A percentile compares a stretch with the other conserved stretches of the same genome.
phyloP scores from a whole-genome alignment of 1,139 yeast genomes.

The Candida anutae region DNA sequence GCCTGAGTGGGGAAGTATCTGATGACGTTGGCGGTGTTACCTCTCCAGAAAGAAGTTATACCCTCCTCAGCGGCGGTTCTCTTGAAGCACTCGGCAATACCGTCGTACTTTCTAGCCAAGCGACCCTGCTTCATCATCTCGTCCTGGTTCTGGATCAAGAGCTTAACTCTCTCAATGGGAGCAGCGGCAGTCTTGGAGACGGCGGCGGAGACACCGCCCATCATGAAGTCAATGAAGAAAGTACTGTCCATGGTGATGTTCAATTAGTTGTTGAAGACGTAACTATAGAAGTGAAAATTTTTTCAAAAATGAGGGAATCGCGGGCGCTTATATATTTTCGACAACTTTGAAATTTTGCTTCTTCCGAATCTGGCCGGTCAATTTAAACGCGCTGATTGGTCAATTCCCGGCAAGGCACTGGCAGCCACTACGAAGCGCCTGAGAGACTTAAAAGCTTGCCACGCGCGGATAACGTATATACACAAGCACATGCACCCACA shows the following conservation, averaged over 20 bases:
- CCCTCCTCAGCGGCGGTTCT: constrained; percentile 51
- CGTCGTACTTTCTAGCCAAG: constrained; percentile 42
- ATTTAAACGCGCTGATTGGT: too few relatives aligned
- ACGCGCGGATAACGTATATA: too few relatives aligned
- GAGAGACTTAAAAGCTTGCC: too few relatives aligned
- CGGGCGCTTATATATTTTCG: too few relatives aligned
- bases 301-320: neutral
- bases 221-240: constrained; percentile 31
- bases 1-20: constrained; percentile 54
- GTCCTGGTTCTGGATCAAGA: constrained; percentile 47
- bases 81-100: constrained; percentile 43
- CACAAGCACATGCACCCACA: too few relatives aligned
- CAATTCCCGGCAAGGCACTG: too few relatives aligned
- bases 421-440: too few relatives aligned
- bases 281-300: neutral
- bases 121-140: constrained; percentile 51
- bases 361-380: constrained; percentile 15
- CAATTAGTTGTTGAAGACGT: neutral
- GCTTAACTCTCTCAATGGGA: constrained; percentile 49
- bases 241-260: constrained; percentile 12
- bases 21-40: constrained; percentile 49
- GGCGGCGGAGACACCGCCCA: constrained; percentile 55
- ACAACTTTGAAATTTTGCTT: constrained; percentile 20
- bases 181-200: constrained; percentile 50
- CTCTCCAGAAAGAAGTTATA: constrained; percentile 47